Conservation (phyloP, 495 filamentous ascomycete species). For the Xylaria curta region DNA sequence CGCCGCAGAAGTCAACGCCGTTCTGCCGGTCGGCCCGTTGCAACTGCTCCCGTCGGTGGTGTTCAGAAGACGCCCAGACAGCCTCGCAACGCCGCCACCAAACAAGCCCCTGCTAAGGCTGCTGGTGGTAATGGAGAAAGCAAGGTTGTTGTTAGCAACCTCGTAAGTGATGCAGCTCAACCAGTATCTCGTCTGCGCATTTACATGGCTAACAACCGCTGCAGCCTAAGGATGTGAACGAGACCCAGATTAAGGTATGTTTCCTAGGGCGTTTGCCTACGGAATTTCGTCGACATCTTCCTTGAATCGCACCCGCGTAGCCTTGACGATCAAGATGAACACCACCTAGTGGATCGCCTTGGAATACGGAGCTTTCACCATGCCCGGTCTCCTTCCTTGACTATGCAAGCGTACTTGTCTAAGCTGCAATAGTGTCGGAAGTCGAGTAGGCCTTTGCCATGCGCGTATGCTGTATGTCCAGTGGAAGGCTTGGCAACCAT, state of each 20-base stretch:
- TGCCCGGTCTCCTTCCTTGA: constrained; percentile 49
- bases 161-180: constrained; percentile 69
- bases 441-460: constrained; percentile 55
- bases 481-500: constrained; percentile 62
- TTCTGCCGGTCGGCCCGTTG: constrained; percentile 56
- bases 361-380: constrained; percentile 39
- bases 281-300: constrained; percentile 61
- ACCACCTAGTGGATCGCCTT: constrained; percentile 45
- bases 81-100: constrained; percentile 63
- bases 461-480: constrained; percentile 45
- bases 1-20: constrained; percentile 59
- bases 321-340: constrained; percentile 47
- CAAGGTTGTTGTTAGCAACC: constrained; percentile 97
- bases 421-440: constrained; percentile 42
- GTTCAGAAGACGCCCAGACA: constrained; percentile 79
- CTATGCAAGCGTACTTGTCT: constrained; percentile 31
- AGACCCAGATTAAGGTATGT: constrained; percentile 99
- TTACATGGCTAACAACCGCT: constrained; percentile 54
- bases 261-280: constrained; percentile 65
- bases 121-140: constrained; percentile 71
- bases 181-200: not conserved
- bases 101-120: constrained; percentile 65
- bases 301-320: constrained; percentile 48
- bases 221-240: constrained; percentile 92
- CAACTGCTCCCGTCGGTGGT: constrained; percentile 78